These are phyloP conservation scores for Lasiodiplodia sp. DNA, from an alignment of 2,329 filamentous ascomycete genomes.

Conservation along the genomic window DNA sequence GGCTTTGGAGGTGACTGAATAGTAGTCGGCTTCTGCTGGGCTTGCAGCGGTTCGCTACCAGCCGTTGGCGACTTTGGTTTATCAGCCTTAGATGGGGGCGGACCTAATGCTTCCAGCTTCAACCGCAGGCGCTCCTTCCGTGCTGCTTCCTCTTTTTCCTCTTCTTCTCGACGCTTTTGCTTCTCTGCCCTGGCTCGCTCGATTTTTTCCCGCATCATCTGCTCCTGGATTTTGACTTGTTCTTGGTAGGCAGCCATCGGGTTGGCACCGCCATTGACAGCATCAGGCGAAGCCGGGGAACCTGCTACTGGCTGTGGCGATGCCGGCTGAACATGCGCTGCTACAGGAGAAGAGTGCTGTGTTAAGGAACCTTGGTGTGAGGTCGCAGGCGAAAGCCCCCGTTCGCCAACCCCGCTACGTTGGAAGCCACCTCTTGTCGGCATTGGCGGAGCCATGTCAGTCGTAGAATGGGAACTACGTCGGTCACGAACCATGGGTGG, in stretches of 20 bases:
- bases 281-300: constrained; percentile 38
- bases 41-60: constrained; percentile 37
- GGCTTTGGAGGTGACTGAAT: constrained; percentile 59
- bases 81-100: constrained; percentile 53
- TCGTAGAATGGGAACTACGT: constrained; percentile 25
- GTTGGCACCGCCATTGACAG: constrained; percentile 40
- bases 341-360: constrained; percentile 42
- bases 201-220: constrained; percentile 73
- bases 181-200: constrained; percentile 74
- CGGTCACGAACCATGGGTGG: constrained; percentile 8
- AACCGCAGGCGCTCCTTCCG: constrained; percentile 73
- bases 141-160: constrained; percentile 75
- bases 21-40: constrained; percentile 44
- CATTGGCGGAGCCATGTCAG: constrained; percentile 26
- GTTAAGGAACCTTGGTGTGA: constrained; percentile 35
- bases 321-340: constrained; percentile 42
- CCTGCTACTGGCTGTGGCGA: constrained; percentile 46
- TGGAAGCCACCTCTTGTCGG: constrained; percentile 7
- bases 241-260: constrained; percentile 61
- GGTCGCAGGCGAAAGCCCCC: constrained; percentile 24
- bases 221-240: constrained; percentile 69
- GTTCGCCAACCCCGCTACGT: constrained; percentile 15
- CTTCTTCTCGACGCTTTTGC: constrained; percentile 68
- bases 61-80: constrained; percentile 17
- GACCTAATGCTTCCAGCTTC: constrained; percentile 74